phyloP scores from a whole-genome alignment of 768 basidiomycete genomes.

The Boletus speciosus region DNA sequence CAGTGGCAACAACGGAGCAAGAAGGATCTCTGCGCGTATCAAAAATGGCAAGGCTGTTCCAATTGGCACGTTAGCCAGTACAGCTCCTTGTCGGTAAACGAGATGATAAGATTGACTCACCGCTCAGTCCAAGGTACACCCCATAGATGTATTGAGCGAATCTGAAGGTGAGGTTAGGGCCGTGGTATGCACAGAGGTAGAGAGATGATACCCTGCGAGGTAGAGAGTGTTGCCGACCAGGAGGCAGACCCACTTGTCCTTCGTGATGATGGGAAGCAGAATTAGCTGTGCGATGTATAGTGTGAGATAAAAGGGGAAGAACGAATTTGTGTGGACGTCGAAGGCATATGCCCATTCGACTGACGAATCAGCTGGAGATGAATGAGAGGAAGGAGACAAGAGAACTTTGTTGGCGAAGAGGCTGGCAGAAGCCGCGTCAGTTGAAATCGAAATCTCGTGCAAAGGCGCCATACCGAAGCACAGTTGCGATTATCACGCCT shows the following conservation, averaged over 20 bases:
- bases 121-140: constrained; percentile 81
- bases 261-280: constrained; percentile 76
- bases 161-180: constrained; percentile 36
- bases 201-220: constrained; percentile 66
- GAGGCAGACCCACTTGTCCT: constrained; percentile 90
- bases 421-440: constrained; percentile 36
- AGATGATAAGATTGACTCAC: constrained; percentile 37
- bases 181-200: background rate
- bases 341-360: constrained; percentile 96
- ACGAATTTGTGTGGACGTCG: constrained; percentile 95
- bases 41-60: constrained; percentile 86
- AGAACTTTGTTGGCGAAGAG: constrained; percentile 70
- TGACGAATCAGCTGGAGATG: constrained; percentile 61
- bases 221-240: constrained; percentile 80
- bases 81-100: background rate
- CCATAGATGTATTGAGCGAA: constrained; percentile 91
- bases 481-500: constrained; percentile 69
- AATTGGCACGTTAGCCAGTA: constrained; percentile 7
- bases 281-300: constrained; percentile 88
- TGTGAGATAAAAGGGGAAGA: constrained; percentile 90
- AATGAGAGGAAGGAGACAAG: constrained; percentile 68
- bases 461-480: constrained; percentile 56
- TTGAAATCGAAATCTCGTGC: constrained; percentile 3
- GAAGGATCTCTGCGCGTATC: constrained; percentile 81
- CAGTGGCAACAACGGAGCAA: constrained; percentile 86